A percentile compares a stretch with the other conserved stretches of the same genome.
Conservation (phyloP, 192 early-diverging fungal genomes). For the Rhizoclosmatium sp. region DNA sequence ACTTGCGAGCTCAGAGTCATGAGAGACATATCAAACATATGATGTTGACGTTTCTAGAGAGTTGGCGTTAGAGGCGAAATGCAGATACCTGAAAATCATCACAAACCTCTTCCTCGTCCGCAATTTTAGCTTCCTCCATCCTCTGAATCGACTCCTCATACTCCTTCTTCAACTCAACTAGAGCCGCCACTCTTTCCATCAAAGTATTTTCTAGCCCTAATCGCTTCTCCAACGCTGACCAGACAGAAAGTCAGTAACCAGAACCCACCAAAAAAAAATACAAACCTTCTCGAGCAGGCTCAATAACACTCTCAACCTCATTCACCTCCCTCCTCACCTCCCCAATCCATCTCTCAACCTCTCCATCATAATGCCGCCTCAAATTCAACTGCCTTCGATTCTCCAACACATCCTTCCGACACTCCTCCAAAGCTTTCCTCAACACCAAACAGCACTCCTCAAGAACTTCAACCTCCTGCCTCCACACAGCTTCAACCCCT, state of each 20-base stretch:
- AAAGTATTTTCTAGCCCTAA: neutral
- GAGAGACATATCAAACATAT: constrained; percentile 23
- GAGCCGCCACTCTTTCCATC: neutral
- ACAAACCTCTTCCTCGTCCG: neutral
- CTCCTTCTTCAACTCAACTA: constrained; percentile 7
- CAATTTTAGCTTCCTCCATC: constrained; percentile 4
- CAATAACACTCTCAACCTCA: constrained; percentile 1
- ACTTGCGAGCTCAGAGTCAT: constrained; percentile 27
- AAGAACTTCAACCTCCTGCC: neutral
- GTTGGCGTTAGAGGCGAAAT: neutral
- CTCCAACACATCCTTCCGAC: constrained; percentile 9
- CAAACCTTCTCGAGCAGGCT: constrained; percentile 12
- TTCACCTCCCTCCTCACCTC: neutral
- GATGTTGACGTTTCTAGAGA: constrained; percentile 7
- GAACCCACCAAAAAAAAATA: neutral
- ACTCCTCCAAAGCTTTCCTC: neutral
- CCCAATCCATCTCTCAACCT: constrained; percentile 35
- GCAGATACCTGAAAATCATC: neutral
- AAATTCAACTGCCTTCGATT: constrained; percentile 26
- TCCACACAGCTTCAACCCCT: neutral
- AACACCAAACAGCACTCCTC: neutral
- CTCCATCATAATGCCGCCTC: constrained; percentile 34
- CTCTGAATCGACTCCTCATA: neutral
- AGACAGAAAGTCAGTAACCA: neutral
- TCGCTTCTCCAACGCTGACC: neutral